Percentiles rank a stretch among this genome's conserved stretches.
phyloP scores from a whole-genome alignment of 2,329 filamentous ascomycete species.

The Aureobasidium uvarum region DNA sequence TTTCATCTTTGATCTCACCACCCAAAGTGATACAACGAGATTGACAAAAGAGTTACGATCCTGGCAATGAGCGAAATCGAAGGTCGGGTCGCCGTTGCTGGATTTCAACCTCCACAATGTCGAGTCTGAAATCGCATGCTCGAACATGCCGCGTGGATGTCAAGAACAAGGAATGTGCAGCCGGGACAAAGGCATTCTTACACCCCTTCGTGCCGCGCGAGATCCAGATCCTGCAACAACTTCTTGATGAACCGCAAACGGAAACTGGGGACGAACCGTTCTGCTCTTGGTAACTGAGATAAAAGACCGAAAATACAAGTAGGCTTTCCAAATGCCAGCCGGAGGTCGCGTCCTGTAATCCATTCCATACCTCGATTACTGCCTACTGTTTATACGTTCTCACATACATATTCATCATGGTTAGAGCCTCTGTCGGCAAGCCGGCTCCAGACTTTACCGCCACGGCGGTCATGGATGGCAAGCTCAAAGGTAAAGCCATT shows the following conservation, averaged over 20 bases:
- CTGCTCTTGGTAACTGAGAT: conserved; percentile 4
- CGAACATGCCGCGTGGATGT: neutral
- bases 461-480: conserved; percentile 36
- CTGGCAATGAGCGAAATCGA: neutral
- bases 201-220: neutral
- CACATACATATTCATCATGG: neutral
- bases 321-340: neutral
- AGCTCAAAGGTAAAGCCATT: conserved; percentile 32
- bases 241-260: conserved; percentile 1
- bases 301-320: neutral
- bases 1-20: neutral
- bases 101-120: too few species aligned
- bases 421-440: conserved; percentile 32
- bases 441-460: conserved; percentile 35
- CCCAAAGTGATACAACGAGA: neutral
- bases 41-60: neutral
- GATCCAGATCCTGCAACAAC: neutral
- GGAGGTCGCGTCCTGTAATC: neutral
- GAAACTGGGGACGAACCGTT: neutral
- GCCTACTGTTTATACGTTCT: neutral
- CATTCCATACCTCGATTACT: neutral
- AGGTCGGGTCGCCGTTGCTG: neutral
- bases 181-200: conserved; percentile 20
- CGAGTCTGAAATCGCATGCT: neutral
- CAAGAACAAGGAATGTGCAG: conserved; percentile 8